Conservation (phyloP, 345 rosid species). For the Heritiera littoralis region DNA sequence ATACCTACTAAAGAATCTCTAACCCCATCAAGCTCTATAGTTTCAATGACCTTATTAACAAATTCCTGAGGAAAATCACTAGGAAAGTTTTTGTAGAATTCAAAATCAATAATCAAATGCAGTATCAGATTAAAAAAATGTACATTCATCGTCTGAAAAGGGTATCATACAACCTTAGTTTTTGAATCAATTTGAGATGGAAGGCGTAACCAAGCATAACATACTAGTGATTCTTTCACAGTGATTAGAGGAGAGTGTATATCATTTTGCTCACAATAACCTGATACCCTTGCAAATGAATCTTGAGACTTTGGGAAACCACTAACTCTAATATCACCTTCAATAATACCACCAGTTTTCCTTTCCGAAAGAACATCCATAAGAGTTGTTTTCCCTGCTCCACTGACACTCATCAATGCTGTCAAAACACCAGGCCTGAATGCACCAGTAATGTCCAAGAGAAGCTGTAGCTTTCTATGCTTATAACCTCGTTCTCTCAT, state of each 20-base stretch:
- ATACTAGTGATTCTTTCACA: constrained; percentile 58
- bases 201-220: constrained; percentile 56
- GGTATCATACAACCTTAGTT: constrained; percentile 47
- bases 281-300: constrained; percentile 78
- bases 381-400: constrained; percentile 92
- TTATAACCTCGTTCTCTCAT: constrained; percentile 51
- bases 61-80: constrained; percentile 30
- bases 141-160: not conserved
- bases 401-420: constrained; percentile 85
- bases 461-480: constrained; percentile 58
- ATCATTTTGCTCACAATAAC: constrained; percentile 86
- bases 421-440: constrained; percentile 83
- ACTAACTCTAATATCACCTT: constrained; percentile 67
- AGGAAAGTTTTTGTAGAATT: not conserved
- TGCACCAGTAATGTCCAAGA: constrained; percentile 60
- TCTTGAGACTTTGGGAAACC: constrained; percentile 72
- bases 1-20: constrained; percentile 45
- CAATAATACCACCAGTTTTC: constrained; percentile 68
- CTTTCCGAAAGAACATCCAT: constrained; percentile 87
- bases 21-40: constrained; percentile 42
- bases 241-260: constrained; percentile 79
- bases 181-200: constrained; percentile 56
- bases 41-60: constrained; percentile 42
- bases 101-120: not conserved
- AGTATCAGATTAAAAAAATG: not conserved